A percentile compares a stretch with the other conserved stretches of the same genome.
phyloP scores from a whole-genome alignment of 1,139 yeast genomes.

The Petasospora rhodanensis region DNA sequence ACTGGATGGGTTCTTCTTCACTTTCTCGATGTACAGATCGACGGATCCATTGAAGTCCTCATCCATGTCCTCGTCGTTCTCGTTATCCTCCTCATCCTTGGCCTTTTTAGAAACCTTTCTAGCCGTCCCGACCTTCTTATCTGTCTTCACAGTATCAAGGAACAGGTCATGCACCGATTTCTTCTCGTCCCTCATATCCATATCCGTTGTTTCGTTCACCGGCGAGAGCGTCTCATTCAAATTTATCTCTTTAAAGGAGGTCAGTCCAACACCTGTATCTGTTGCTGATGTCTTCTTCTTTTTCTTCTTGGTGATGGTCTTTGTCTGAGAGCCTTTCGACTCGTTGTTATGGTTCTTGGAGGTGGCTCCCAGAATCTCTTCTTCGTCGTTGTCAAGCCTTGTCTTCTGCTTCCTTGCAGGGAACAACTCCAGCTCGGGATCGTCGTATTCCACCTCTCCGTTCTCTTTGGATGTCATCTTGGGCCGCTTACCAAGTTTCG shows the following conservation, averaged over 20 bases:
- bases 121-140: no score
- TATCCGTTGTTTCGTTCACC: no score
- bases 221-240: background rate
- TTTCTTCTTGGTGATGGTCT: conserved; percentile 1
- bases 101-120: background rate
- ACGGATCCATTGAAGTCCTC: background rate
- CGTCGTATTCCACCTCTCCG: conserved; percentile 6
- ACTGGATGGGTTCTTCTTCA: conserved; percentile 11
- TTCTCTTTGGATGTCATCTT: conserved; percentile 1
- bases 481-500: conserved; percentile 4
- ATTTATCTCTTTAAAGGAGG: background rate
- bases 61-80: background rate
- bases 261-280: background rate
- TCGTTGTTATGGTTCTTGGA: conserved; percentile 2
- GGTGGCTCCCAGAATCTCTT: no score
- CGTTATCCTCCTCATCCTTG: background rate
- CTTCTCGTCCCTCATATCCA: no score
- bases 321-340: no score
- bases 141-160: no score
- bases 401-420: background rate
- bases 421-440: conserved; percentile 8
- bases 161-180: no score
- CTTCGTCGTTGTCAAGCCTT: background rate
- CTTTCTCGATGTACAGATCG: conserved; percentile 5
- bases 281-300: background rate